These are phyloP conservation scores for Backusella macrospora DNA, from an alignment of 192 early-diverging fungal genomes.

Conservation along the genomic window DNA sequence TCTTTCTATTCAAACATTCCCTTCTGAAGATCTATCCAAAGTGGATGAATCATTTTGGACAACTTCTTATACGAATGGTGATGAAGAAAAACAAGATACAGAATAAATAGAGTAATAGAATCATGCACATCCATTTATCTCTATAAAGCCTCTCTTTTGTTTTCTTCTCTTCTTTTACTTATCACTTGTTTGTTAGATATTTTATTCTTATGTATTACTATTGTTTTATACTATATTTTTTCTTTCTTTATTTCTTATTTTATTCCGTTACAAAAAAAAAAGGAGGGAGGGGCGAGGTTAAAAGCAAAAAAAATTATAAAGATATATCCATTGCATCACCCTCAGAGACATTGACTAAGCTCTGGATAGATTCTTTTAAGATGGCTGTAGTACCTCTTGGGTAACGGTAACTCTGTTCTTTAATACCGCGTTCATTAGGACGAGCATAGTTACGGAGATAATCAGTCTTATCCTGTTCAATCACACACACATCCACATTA, in stretches of 20 bases:
- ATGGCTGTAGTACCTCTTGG: conserved; percentile 58
- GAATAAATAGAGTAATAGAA: not conserved
- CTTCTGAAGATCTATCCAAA: conserved; percentile 10
- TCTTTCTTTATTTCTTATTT: too few species aligned
- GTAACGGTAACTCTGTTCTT: conserved; percentile 85
- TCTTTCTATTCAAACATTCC: conserved; percentile 39
- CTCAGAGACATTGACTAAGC: conserved; percentile 63
- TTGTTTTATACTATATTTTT: conserved; percentile 7
- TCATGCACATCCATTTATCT: not conserved
- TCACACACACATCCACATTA: conserved; percentile 93
- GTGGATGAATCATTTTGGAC: conserved; percentile 25
- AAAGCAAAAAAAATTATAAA: conserved; percentile 19
- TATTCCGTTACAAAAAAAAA: too few species aligned
- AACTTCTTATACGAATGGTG: not conserved
- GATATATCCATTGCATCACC: conserved; percentile 68
- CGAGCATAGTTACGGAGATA: conserved; percentile 81
- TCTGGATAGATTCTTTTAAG: conserved; percentile 55
- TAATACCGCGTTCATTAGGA: conserved; percentile 87
- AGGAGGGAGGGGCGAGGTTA: too few species aligned
- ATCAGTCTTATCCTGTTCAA: conserved; percentile 85
- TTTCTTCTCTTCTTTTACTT: not conserved
- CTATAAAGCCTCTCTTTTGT: too few species aligned
- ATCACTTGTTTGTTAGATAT: not conserved
- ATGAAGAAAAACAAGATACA: conserved; percentile 7
- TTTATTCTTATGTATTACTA: not conserved